phyloP scores from a whole-genome alignment of 139 green algal genomes.

The Dunaliella primolecta region DNA sequence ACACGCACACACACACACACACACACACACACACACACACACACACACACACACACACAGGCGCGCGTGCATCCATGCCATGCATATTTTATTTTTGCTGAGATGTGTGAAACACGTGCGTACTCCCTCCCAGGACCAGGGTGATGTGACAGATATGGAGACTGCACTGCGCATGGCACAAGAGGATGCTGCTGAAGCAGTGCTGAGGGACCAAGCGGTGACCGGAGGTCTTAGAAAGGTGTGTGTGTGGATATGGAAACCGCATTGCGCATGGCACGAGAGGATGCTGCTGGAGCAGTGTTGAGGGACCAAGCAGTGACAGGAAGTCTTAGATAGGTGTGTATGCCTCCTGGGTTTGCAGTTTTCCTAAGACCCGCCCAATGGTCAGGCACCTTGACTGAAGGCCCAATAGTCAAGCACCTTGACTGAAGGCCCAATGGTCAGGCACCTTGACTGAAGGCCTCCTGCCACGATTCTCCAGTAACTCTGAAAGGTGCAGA shows the following conservation, averaged over 20 bases:
- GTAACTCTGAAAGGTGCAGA: too few relatives aligned
- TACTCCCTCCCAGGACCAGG: too few relatives aligned
- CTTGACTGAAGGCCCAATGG: too few relatives aligned
- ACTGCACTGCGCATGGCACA: not conserved
- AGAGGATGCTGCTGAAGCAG: not conserved
- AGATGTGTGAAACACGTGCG: too few relatives aligned
- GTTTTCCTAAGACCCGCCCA: too few relatives aligned
- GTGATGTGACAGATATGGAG: too few relatives aligned
- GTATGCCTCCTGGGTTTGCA: too few relatives aligned
- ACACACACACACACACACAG: not conserved
- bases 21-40: not conserved
- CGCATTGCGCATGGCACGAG: not conserved
- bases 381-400: too few relatives aligned
- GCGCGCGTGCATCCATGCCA: not conserved
- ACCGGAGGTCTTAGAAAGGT: not conserved
- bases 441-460: too few relatives aligned
- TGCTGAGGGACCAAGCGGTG: not conserved
- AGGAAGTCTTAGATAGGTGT: not conserved
- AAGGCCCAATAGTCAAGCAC: too few relatives aligned
- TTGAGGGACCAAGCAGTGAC: not conserved
- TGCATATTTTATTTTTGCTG: too few relatives aligned
- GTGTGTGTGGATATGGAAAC: not conserved
- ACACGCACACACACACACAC: not conserved
- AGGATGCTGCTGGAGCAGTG: not conserved
- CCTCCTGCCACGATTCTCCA: too few relatives aligned